Conservation (phyloP, 2,329 filamentous ascomycete genomes). For the Monilinia vaccinii-corymbosi region DNA sequence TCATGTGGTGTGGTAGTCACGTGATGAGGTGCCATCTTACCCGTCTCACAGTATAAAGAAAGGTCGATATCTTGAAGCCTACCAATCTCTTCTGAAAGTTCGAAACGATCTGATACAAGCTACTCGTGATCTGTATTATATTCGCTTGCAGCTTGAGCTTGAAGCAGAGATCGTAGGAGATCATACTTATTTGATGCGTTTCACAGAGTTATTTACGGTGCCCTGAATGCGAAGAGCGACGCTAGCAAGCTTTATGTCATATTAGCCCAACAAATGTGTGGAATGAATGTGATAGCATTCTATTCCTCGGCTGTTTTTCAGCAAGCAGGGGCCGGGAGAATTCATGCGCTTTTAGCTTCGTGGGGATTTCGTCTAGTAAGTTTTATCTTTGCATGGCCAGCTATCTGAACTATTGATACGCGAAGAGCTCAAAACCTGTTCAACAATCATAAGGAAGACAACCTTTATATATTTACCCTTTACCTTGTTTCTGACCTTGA, state of each 20-base stretch:
- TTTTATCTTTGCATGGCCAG: slow-evolving; percentile 43
- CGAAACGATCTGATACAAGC: slow-evolving; percentile 51
- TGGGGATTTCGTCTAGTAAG: slow-evolving; percentile 31
- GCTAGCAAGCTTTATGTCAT: slow-evolving; percentile 67
- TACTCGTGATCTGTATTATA: slow-evolving; percentile 54
- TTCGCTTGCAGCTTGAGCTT: slow-evolving; percentile 41
- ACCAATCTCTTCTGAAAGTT: slow-evolving; percentile 44
- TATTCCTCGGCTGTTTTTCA: slow-evolving; percentile 60
- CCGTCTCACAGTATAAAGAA: no score
- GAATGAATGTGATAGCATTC: slow-evolving; percentile 54
- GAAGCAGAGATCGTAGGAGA: slow-evolving; percentile 31
- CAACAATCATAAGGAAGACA: no score
- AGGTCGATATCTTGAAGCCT: slow-evolving; percentile 44
- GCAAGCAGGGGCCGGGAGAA: slow-evolving; percentile 45
- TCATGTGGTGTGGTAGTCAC: no score
- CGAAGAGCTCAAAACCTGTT: background rate
- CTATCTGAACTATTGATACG: slow-evolving; percentile 54
- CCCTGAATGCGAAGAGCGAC: slow-evolving; percentile 63
- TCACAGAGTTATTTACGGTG: slow-evolving; percentile 58
- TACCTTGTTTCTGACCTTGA: background rate
- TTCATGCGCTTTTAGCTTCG: slow-evolving; percentile 28
- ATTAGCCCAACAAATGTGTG: slow-evolving; percentile 32
- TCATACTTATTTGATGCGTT: slow-evolving; percentile 39
- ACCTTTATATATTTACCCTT: background rate
- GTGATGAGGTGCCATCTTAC: no score